Base-by-base conservation (phyloP, 1,284 basidiomycete species). In the Farysia itapuensis region DNA sequence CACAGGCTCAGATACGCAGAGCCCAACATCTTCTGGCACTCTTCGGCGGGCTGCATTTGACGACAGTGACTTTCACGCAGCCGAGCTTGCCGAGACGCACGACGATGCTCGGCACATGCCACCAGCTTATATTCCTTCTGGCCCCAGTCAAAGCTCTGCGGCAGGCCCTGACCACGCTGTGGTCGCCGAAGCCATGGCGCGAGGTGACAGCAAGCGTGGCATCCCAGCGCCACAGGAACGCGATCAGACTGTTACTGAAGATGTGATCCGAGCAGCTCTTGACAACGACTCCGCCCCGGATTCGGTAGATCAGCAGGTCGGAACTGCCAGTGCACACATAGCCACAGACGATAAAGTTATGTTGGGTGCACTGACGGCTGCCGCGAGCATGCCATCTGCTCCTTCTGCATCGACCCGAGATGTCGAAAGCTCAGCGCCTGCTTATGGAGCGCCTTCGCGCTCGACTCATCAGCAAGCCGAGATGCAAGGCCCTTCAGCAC, bases 341-440 rank as follows among this genome's bases (percentile, higher is more conserved):
- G 68, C 68, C 2, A 68, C 64, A 4, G 68, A 70, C 37, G 68
- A 70, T 44, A 70, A 70, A 37, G 47, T 54, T 12, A 33, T 63
- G 16, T 43, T 70, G 2, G 47, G 46, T 14, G 65, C 64, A 1
- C 28, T 70, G 25, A 48, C 46, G 16, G 63, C 56, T 14, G 63
- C 56, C 3, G 58, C 63, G 8, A 64, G 56, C 23, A 51, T 50
- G 41, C 54, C 58, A 3, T 44, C 63, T 2, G 49, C 42, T 9
- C 41, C 61, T 15, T 36, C 53, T 5, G 43, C 36, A 6, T 36
- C 39, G 15, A n/a, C 5, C 19, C 30, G 28, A 13, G 44, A 28
- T 7, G 14, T n/a, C n/a, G 44, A 45, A 3, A 12, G 26, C 1
- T 58, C 48, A 5, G 56, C 61, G 4, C 59, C 59, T 15, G 63